Evolutionary conservation across 83 land plant genomes (phyloP).

Genomic region (Larix sibirica): DNA sequence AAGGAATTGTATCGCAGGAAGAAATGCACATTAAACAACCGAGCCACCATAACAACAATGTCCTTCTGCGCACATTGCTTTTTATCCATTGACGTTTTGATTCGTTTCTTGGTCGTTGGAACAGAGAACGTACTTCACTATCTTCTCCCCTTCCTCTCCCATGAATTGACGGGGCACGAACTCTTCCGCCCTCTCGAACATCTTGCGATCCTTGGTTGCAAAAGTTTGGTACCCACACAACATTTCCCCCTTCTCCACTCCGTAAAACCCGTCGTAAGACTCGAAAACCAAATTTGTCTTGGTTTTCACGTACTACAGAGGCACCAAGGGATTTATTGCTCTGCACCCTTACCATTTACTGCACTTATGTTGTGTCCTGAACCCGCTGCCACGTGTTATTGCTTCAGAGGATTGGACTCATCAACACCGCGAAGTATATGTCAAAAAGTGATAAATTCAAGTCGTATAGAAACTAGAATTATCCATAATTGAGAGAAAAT

Average conservation of each 20-base stretch:
- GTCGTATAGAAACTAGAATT: too few species aligned
- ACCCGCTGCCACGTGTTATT: too few species aligned
- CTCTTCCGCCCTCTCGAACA: conserved; percentile 56
- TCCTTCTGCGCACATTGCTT: conserved; percentile 94
- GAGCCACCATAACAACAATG: conserved; percentile 41
- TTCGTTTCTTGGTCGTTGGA: conserved; percentile 80
- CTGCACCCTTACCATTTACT: too few species aligned
- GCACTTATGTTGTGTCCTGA: too few species aligned
- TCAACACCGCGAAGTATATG: too few species aligned
- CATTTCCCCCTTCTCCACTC: conserved; percentile 72
- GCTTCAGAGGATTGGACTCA: too few species aligned
- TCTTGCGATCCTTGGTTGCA: conserved; percentile 64
- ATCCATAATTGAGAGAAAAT: too few species aligned
- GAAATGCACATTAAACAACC: conserved; percentile 63
- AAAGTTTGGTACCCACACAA: conserved; percentile 75
- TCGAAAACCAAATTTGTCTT: conserved; percentile 57
- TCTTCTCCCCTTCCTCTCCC: conserved; percentile 40
- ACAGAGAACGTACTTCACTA: conserved; percentile 68
- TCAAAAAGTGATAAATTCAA: too few species aligned
- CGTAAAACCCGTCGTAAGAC: too few species aligned
- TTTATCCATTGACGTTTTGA: conserved; percentile 45
- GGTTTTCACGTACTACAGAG: conserved; percentile 71
- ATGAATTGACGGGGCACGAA: conserved; percentile 69
- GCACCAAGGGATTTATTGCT: too few species aligned
- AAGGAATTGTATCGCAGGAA: conserved; percentile 73